A percentile compares a stretch with the other conserved stretches of the same genome.
Evolutionary conservation across 2,329 filamentous ascomycete genomes (phyloP).

Genomic region (Gnomoniopsis sp.): DNA sequence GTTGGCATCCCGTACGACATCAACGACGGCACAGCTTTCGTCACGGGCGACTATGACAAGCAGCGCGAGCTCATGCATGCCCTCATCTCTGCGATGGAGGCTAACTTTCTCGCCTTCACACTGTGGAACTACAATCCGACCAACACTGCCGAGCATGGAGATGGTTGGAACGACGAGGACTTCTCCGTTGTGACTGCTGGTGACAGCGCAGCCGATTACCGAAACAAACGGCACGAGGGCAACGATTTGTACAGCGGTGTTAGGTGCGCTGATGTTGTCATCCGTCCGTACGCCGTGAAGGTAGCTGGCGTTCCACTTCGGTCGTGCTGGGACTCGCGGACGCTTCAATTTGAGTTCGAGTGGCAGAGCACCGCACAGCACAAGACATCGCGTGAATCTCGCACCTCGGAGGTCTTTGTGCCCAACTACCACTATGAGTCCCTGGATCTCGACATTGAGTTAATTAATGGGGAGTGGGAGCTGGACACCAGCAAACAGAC

Average conservation of each 20-base stretch:
- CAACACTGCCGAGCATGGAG: slow-evolving; percentile 35
- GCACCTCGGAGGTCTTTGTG: slow-evolving; percentile 37
- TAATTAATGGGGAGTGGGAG: slow-evolving; percentile 30
- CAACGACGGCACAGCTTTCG: slow-evolving; percentile 32
- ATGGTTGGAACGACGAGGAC: slow-evolving; percentile 42
- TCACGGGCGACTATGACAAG: slow-evolving; percentile 35
- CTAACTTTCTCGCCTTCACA: slow-evolving; percentile 34
- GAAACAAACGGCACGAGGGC: slow-evolving; percentile 28
- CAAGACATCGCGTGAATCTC: slow-evolving; percentile 18
- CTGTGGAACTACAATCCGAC: slow-evolving; percentile 39
- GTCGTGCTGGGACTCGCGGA: slow-evolving; percentile 33
- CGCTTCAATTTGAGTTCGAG: slow-evolving; percentile 32
- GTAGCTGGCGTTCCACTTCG: slow-evolving; percentile 32
- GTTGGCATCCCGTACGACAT: slow-evolving; percentile 39
- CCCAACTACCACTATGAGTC: slow-evolving; percentile 35
- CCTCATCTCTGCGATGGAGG: slow-evolving; percentile 38
- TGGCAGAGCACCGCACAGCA: slow-evolving; percentile 23
- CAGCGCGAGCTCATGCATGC: slow-evolving; percentile 37
- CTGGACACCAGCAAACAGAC: slow-evolving; percentile 28
- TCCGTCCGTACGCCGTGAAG: slow-evolving; percentile 39
- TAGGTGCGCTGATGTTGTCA: slow-evolving; percentile 34
- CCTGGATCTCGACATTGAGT: slow-evolving; percentile 25
- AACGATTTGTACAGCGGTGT: slow-evolving; percentile 37
- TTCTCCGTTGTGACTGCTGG: slow-evolving; percentile 39
- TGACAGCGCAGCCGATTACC: slow-evolving; percentile 28